phyloP scores from a whole-genome alignment of 495 filamentous ascomycete genomes.

The Bathelium albidoporum region DNA sequence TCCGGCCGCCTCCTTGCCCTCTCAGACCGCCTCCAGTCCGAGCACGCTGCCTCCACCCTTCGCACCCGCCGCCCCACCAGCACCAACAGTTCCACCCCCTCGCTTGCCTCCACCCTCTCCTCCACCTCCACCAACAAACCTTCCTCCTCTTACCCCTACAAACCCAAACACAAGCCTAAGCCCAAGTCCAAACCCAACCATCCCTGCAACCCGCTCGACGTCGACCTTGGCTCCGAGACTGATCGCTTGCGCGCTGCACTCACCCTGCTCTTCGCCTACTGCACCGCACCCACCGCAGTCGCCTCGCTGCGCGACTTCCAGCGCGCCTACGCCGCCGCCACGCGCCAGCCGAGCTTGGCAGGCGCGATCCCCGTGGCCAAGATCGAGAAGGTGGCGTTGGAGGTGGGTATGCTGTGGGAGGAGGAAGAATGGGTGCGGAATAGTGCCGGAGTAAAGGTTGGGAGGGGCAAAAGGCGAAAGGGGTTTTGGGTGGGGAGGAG shows the following conservation, averaged over 20 bases:
- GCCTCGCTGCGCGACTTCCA: conserved; percentile 1
- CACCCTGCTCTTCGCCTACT: conserved; percentile 1
- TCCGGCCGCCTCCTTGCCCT: conserved; percentile 5
- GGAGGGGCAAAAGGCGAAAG: not conserved
- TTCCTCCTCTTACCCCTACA: too few species aligned
- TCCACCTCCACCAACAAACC: too few species aligned
- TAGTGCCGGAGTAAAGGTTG: not conserved
- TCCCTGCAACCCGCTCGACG: not conserved
- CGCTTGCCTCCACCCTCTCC: not conserved
- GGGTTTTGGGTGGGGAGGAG: not conserved
- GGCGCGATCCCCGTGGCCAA: not conserved
- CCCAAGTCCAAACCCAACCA: too few species aligned
- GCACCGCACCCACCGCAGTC: not conserved
- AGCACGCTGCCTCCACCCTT: not conserved
- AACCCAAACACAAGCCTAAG: too few species aligned
- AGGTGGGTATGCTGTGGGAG: conserved; percentile 4
- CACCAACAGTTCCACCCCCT: not conserved
- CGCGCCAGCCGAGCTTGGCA: not conserved
- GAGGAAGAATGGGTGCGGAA: not conserved
- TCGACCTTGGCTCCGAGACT: not conserved
- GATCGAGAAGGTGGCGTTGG: not conserved
- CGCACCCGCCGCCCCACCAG: not conserved
- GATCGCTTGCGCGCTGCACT: not conserved
- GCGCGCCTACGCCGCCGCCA: not conserved
- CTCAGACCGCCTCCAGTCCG: conserved; percentile 3